Percentiles rank a stretch among this genome's conserved stretches.
Evolutionary conservation across 805 yeast genomes (phyloP).

Genomic region (Ogataea wickerhamii): DNA sequence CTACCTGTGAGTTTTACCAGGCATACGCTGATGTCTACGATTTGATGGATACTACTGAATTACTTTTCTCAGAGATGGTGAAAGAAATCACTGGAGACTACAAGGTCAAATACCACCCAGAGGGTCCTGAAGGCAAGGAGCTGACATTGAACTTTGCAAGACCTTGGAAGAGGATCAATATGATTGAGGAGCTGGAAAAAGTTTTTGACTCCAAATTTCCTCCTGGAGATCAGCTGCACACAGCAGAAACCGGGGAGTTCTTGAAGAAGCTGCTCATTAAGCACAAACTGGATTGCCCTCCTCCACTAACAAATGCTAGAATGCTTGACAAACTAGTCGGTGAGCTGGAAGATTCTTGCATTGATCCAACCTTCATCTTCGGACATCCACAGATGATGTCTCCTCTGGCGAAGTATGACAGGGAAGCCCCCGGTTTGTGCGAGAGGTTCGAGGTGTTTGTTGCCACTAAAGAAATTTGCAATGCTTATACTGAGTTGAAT

Average conservation of each 20-base stretch:
- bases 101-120: slow-evolving; percentile 85
- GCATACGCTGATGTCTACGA: slow-evolving; percentile 97
- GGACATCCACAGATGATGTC: slow-evolving; percentile 99
- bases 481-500: slow-evolving; percentile 97
- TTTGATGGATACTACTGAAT: slow-evolving; percentile 91
- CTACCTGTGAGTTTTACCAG: slow-evolving; percentile 97
- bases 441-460: slow-evolving; percentile 98
- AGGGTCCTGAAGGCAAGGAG: slow-evolving; percentile 82
- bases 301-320: slow-evolving; percentile 94
- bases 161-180: slow-evolving; percentile 98
- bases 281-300: slow-evolving; percentile 80
- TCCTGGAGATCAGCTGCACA: slow-evolving; percentile 90
- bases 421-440: slow-evolving; percentile 90
- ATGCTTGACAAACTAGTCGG: slow-evolving; percentile 98
- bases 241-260: slow-evolving; percentile 89
- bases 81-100: slow-evolving; percentile 91
- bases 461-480: slow-evolving; percentile 96
- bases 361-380: slow-evolving; percentile 95
- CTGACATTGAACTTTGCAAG: slow-evolving; percentile 82
- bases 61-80: slow-evolving; percentile 94
- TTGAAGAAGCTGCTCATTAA: slow-evolving; percentile 74
- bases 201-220: slow-evolving; percentile 86
- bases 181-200: slow-evolving; percentile 95
- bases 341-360: slow-evolving; percentile 88
- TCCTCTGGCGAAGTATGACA: slow-evolving; percentile 94